Conservation (phyloP, 192 early-diverging fungal species). For the Umbelopsis isabellina region DNA sequence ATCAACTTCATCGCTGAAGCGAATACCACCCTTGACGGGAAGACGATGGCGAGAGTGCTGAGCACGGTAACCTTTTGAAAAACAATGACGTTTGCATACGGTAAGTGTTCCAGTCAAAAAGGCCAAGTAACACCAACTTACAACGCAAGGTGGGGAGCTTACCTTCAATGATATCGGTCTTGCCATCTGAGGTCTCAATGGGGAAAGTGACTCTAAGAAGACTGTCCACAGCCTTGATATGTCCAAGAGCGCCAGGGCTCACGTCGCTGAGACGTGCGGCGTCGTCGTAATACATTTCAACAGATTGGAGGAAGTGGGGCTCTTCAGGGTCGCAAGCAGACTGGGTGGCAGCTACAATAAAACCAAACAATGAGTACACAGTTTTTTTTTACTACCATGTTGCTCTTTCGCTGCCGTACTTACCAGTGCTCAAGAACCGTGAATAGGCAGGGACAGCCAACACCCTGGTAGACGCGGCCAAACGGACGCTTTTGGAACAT, state of each 20-base stretch:
- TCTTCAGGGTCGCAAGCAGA: conserved; percentile 65
- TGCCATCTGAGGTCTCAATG: conserved; percentile 67
- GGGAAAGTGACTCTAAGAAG: conserved; percentile 80
- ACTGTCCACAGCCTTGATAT: conserved; percentile 74
- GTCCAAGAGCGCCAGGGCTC: conserved; percentile 57
- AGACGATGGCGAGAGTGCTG: conserved; percentile 84
- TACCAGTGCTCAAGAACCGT: conserved; percentile 37
- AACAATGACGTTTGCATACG: neutral
- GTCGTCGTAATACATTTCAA: conserved; percentile 72
- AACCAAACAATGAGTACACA: neutral
- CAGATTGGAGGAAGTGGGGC: conserved; percentile 72
- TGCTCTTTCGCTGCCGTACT: neutral
- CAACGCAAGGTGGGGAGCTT: neutral
- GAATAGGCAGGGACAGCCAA: conserved; percentile 28
- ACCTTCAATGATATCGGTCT: conserved; percentile 67
- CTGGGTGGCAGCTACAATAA: conserved; percentile 48
- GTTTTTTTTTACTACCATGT: no score
- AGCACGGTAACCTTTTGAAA: conserved; percentile 69
- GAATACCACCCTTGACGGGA: conserved; percentile 84
- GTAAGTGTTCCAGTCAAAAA: neutral
- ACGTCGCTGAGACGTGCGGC: conserved; percentile 71
- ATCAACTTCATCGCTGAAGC: conserved; percentile 78
- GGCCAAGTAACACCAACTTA: neutral
- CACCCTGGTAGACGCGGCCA: neutral
- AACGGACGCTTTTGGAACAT: neutral